Evolutionary conservation across 805 yeast species (phyloP).

Genomic region (Pichia ethanolica): DNA sequence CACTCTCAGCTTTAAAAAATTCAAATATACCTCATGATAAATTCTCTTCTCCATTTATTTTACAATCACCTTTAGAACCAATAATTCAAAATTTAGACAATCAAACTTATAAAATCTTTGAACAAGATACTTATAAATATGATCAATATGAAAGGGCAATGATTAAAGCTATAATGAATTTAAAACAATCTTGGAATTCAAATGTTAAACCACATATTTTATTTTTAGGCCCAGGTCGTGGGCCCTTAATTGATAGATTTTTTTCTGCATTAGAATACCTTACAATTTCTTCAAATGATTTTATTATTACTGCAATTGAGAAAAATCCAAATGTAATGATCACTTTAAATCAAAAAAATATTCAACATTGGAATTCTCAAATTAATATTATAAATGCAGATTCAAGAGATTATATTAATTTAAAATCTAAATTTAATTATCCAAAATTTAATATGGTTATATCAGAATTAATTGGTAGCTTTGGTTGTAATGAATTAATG

Average conservation of each 20-base stretch:
- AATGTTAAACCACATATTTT: slow-evolving; percentile 29
- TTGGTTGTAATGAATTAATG: slow-evolving; percentile 85
- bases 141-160: slow-evolving; percentile 61
- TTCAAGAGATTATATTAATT: slow-evolving; percentile 43
- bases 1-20: slow-evolving; percentile 15
- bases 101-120: slow-evolving; percentile 61
- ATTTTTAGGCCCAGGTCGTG: slow-evolving; percentile 84
- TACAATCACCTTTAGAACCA: slow-evolving; percentile 65
- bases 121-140: slow-evolving; percentile 64
- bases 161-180: slow-evolving; percentile 39
- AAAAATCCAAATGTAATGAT: slow-evolving; percentile 58
- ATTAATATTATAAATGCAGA: slow-evolving; percentile 53
- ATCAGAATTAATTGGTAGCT: slow-evolving; percentile 81
- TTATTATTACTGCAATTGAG: slow-evolving; percentile 56
- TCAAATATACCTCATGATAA: slow-evolving; percentile 10
- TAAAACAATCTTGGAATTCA: slow-evolving; percentile 14
- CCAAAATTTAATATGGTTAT: slow-evolving; percentile 38
- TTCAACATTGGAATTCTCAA: slow-evolving; percentile 41
- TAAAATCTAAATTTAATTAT: slow-evolving; percentile 19
- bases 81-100: slow-evolving; percentile 47
- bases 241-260: slow-evolving; percentile 61
- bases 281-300: slow-evolving; percentile 17
- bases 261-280: slow-evolving; percentile 34
- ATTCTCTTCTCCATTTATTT: slow-evolving; percentile 12
- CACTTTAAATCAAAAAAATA: slow-evolving; percentile 42